phyloP scores from a whole-genome alignment of 257 asterid genomes.

The Ajuga chamaepitys region DNA sequence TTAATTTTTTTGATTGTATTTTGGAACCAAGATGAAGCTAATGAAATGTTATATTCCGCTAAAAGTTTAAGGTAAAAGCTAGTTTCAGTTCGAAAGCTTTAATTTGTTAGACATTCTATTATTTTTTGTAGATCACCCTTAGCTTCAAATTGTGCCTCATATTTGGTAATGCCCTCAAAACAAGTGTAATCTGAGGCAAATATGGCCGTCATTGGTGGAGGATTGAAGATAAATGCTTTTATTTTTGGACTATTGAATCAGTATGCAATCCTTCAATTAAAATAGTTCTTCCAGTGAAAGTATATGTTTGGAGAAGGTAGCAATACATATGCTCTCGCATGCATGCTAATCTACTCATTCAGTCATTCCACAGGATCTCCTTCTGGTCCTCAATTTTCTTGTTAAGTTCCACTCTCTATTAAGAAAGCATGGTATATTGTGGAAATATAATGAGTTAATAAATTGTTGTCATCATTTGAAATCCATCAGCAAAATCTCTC shows the following conservation, averaged over 20 bases:
- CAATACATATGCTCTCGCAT: neutral
- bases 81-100: neutral
- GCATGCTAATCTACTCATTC: neutral
- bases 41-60: neutral
- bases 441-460: neutral
- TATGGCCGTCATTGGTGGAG: neutral
- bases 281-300: neutral
- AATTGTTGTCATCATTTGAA: no score
- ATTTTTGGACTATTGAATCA: neutral
- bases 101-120: neutral
- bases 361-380: no score
- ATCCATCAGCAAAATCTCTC: neutral
- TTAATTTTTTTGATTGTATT: neutral
- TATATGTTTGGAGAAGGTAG: neutral
- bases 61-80: neutral
- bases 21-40: neutral
- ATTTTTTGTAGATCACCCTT: neutral
- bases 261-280: neutral
- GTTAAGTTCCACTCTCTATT: neutral
- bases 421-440: neutral
- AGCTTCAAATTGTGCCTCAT: neutral
- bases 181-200: neutral
- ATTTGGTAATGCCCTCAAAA: neutral
- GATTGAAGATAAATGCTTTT: neutral
- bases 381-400: neutral